Base-by-base conservation (phyloP, 345 rosid species). In the Laguncularia racemosa region DNA sequence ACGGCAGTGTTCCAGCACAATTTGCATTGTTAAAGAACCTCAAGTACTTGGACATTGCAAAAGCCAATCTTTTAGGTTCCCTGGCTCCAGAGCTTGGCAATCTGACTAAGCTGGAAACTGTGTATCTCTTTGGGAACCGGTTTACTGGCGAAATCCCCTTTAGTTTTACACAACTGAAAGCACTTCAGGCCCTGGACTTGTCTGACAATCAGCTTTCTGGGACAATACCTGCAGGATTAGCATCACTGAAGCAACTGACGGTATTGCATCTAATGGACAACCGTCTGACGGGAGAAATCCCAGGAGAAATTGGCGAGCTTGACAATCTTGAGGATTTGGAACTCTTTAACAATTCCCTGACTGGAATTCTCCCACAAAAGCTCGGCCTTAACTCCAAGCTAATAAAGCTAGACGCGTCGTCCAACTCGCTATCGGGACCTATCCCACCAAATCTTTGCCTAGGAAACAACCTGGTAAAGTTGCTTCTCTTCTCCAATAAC, bases 401-500 rank as follows among this genome's bases (percentile, higher is more conserved):
- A 7, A 56, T 20, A 47, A 57, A 68, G 11, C 53, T 95, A 9
- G 99, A 95, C 53, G 96, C 88, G 18, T 95, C 99, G 0, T 70
- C 86, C 48, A 95, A 95, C 61, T 80, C 73, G 1, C 82, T 95
- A 40, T 63, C 68, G 0, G 99, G 99, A 21, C 81, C 87, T 45
- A 70, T 95, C 58, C 99, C 99, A 0, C 72, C 84, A 23, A 77
- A 74, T 65, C 83, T 95, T 50, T 95, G 99, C 64, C 55, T 52
- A 12, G 97, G 97, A 56, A 85, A 81, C 65, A 74, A 59, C 64
- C 81, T 95, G 13, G 73, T 56, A 75, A 95, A 90, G 66, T 92
- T 95, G 66, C 67, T 95, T n/a, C 95, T 95, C 61, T 90, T 90
- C 82, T 81, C 93, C 70, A 95, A 95, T 77, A 68, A 48, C 58